A percentile compares a stretch with the other conserved stretches of the same genome.
Conservation (phyloP, 345 rosid genomes). For the Sisymbrium irio region DNA sequence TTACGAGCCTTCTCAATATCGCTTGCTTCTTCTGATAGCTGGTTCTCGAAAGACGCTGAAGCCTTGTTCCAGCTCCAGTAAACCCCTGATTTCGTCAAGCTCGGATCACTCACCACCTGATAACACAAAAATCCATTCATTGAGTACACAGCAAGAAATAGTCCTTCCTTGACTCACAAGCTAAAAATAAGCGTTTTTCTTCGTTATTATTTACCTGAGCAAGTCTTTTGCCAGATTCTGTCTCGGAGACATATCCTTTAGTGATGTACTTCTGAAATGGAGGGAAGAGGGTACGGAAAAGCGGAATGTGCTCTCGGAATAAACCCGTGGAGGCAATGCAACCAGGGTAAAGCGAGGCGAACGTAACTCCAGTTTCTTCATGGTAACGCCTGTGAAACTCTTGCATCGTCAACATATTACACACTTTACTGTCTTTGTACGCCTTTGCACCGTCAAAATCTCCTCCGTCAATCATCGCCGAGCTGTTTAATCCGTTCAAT, state of each 20-base stretch:
- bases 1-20: conserved; percentile 80
- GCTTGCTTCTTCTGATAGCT: conserved; percentile 91
- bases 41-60: conserved; percentile 93
- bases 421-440: conserved; percentile 97
- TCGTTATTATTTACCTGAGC: conserved; percentile 42
- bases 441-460: conserved; percentile 97
- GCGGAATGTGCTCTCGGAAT: conserved; percentile 94
- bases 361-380: conserved; percentile 79
- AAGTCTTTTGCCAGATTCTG: conserved; percentile 88
- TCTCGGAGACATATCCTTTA: conserved; percentile 90
- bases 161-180: background rate
- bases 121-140: background rate
- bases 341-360: conserved; percentile 91
- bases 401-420: conserved; percentile 96
- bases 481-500: conserved; percentile 72
- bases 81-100: conserved; percentile 93
- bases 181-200: background rate
- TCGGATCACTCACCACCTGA: conserved; percentile 91
- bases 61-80: conserved; percentile 99
- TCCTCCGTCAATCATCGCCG: conserved; percentile 91
- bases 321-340: conserved; percentile 96
- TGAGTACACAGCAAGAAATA: conserved; percentile 9
- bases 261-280: conserved; percentile 99
- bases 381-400: conserved; percentile 92
- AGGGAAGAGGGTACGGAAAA: conserved; percentile 90